These are phyloP conservation scores for Mycena venus DNA, from an alignment of 768 basidiomycete genomes.

Conservation along the genomic window DNA sequence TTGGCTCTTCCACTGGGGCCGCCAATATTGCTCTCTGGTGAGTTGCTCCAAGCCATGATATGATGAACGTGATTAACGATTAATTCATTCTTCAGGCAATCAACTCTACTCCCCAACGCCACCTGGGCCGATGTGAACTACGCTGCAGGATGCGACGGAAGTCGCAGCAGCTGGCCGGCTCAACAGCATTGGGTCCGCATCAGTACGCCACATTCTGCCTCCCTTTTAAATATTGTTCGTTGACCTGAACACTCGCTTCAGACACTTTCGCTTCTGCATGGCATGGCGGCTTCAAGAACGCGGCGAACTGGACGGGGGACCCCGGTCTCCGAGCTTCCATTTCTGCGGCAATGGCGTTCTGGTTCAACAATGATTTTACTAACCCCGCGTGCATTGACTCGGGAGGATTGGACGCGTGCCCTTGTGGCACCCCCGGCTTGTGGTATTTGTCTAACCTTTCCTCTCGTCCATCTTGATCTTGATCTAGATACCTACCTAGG, in stretches of 20 bases:
- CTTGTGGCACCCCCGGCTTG: constrained; percentile 60
- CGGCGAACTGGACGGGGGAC: constrained; percentile 52
- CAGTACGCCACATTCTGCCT: constrained; percentile 41
- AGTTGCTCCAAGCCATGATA: not conserved
- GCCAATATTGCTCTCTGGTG: constrained; percentile 54
- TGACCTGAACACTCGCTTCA: constrained; percentile 29
- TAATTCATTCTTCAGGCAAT: constrained; percentile 41
- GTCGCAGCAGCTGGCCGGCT: constrained; percentile 71
- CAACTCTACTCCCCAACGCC: constrained; percentile 48
- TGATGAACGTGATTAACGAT: not conserved
- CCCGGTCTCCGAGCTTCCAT: constrained; percentile 48
- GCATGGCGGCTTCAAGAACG: constrained; percentile 60
- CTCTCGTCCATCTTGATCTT: not conserved
- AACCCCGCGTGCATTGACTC: constrained; percentile 58
- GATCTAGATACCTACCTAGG: constrained; percentile 44
- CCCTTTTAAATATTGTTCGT: not conserved
- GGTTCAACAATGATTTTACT: constrained; percentile 67
- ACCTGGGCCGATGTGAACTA: constrained; percentile 67
- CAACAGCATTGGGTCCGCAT: constrained; percentile 64
- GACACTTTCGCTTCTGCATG: constrained; percentile 64
- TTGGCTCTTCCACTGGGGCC: constrained; percentile 55
- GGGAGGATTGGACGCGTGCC: constrained; percentile 59
- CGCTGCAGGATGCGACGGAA: constrained; percentile 63
- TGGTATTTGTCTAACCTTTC: constrained; percentile 34
- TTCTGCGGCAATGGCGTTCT: constrained; percentile 59